Evolutionary conservation across 768 basidiomycete species (phyloP).

Genomic region (Pisolithus marmoratus): DNA sequence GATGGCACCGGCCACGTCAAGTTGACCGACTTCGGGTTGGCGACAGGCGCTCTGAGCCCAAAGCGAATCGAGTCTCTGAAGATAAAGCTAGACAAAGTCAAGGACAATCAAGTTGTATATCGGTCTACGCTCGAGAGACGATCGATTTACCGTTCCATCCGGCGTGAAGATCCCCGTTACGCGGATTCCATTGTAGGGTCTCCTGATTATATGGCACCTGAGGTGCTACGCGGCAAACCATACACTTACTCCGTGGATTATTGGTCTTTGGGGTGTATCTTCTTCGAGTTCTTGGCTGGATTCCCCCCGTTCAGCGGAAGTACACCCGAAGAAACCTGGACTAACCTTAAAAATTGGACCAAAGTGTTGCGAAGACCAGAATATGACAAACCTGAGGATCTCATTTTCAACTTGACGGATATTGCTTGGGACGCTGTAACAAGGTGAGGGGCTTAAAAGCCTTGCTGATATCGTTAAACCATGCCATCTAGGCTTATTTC

Average conservation of each 20-base stretch:
- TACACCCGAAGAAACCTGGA: constrained; percentile 97
- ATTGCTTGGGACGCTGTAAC: constrained; percentile 93
- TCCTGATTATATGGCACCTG: constrained; percentile 97
- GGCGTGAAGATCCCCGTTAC: constrained; percentile 85
- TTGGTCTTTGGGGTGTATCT: constrained; percentile 97
- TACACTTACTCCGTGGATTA: constrained; percentile 97
- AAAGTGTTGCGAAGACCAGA: constrained; percentile 88
- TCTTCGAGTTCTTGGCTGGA: constrained; percentile 95
- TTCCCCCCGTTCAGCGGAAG: constrained; percentile 98
- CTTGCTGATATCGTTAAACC: constrained; percentile 1
- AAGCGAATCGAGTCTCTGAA: constrained; percentile 91
- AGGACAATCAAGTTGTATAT: constrained; percentile 84
- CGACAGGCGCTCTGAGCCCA: constrained; percentile 93
- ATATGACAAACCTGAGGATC: constrained; percentile 93
- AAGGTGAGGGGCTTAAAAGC: constrained; percentile 41
- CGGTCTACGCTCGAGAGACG: constrained; percentile 92
- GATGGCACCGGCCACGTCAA: constrained; percentile 96
- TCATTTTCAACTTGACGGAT: constrained; percentile 94
- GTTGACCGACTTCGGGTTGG: constrained; percentile 94
- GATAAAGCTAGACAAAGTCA: constrained; percentile 96
- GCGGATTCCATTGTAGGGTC: constrained; percentile 98
- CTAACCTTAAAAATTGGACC: constrained; percentile 97
- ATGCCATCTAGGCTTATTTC: constrained; percentile 64
- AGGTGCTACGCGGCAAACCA: constrained; percentile 89
- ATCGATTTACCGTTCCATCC: constrained; percentile 89